Evolutionary conservation across 352 stramenopile genomes (phyloP), one percentile per base, ranked within the genome.

Genomic region (Phytophthora hybrid): DNA sequence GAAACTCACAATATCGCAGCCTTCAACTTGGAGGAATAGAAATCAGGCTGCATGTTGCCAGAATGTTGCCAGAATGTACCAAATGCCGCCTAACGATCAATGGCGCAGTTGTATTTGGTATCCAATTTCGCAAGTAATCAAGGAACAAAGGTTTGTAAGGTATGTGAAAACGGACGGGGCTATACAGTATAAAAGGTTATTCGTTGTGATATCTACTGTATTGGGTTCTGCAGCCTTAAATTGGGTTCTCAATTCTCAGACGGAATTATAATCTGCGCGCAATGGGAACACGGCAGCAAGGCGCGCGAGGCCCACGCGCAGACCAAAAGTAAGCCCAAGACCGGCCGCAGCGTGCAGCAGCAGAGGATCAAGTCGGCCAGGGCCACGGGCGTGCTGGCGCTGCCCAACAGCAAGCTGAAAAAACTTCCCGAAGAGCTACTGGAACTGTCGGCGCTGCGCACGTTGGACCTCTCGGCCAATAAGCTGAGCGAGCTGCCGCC

Each of bases 271-370:
- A 53, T 53, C 14, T 44, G 34, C 8, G 4, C 4, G 46, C 44
- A 4, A 93, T 93, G 88, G 86, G 19, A 89, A 93, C 56, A 78
- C 79, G 1, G 80, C 84, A 13, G 83, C n/a, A 93, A 93, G 73
- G 85, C 81, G 55, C 78, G 85, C 26, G 86, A 93, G 61, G 88
- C 85, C 26, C 86, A 86, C 56, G 70, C 86, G 59, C 77, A 92
- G 69, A 79, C 83, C 59, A 91, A 89, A 78, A 92, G 87, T 78
- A 93, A 94, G 75, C 88, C 90, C 29, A 96, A 94, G 80, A 92
- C 84, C 61, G 90, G 71, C 61, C 87, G 85, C 59, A 83, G 67
- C 59, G 84, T 95, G 31, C 84, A 93, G 76, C 74, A 93, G 59
- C 85, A 94, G 77, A 96, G 95, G 76, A 79, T 96, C 44, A 76